These are phyloP conservation scores for Citrullus mucosospermus DNA, from an alignment of 306 rosid species.

Conservation along the genomic window DNA sequence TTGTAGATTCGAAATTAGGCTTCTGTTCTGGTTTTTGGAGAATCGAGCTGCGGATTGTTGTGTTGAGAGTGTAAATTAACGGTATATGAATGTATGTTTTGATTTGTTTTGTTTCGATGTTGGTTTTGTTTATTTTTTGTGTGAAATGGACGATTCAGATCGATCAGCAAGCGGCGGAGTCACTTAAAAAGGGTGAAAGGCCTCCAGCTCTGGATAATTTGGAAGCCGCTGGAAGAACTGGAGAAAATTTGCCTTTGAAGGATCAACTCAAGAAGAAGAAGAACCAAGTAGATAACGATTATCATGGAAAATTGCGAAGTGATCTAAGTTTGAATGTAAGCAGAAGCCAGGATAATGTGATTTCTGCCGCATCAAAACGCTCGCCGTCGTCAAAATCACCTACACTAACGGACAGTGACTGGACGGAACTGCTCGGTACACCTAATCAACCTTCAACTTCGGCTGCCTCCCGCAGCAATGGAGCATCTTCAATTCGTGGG, in stretches of 20 bases:
- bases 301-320: conserved; percentile 41
- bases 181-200: conserved; percentile 69
- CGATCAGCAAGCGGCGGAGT: conserved; percentile 98
- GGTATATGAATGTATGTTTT: neutral
- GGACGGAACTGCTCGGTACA: conserved; percentile 78
- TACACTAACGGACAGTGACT: conserved; percentile 56
- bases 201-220: conserved; percentile 29
- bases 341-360: conserved; percentile 19
- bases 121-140: neutral
- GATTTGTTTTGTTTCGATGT: neutral
- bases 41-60: neutral
- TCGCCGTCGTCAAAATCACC: conserved; percentile 32
- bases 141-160: conserved; percentile 45
- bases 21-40: neutral
- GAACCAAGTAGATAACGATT: conserved; percentile 28
- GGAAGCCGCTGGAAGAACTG: conserved; percentile 33
- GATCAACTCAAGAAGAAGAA: conserved; percentile 69
- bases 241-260: conserved; percentile 48
- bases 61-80: neutral
- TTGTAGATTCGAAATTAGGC: neutral
- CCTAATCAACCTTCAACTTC: conserved; percentile 34
- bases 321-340: conserved; percentile 31
- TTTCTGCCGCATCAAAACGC: conserved; percentile 26
- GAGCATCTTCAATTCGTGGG: conserved; percentile 26
- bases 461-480: conserved; percentile 25